Percentiles rank a stretch among this genome's conserved stretches.
phyloP scores from a whole-genome alignment of 768 basidiomycete genomes.

The Termitomyces sp. region DNA sequence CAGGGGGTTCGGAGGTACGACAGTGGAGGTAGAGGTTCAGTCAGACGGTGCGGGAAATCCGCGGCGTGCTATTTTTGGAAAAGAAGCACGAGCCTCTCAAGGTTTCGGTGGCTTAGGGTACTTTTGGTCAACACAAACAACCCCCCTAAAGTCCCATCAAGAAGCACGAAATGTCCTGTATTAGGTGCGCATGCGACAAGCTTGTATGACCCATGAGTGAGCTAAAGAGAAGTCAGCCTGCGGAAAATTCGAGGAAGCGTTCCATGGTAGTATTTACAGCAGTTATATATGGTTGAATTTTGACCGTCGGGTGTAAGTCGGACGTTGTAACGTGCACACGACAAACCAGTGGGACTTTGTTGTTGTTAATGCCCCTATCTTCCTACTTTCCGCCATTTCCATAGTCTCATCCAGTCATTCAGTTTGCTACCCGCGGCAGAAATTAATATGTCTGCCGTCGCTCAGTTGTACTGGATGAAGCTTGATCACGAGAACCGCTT shows the following conservation, averaged over 20 bases:
- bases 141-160: too few relatives aligned
- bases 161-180: too few relatives aligned
- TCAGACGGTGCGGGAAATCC: too few relatives aligned
- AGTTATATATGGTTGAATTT: not conserved
- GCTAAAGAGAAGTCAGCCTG: not conserved
- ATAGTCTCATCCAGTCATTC: not conserved
- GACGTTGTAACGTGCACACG: too few relatives aligned
- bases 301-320: not conserved
- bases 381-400: not conserved
- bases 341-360: too few relatives aligned
- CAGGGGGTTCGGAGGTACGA: too few relatives aligned
- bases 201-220: slow-evolving; percentile 8
- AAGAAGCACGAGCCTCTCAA: too few relatives aligned
- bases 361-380: not conserved
- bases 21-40: too few relatives aligned
- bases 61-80: too few relatives aligned
- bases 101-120: too few relatives aligned
- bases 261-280: not conserved
- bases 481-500: not conserved
- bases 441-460: not conserved
- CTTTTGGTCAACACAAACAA: too few relatives aligned
- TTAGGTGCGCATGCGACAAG: slow-evolving; percentile 9
- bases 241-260: not conserved
- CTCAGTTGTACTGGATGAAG: not conserved
- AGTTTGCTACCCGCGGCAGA: not conserved